Conservation (phyloP, 495 filamentous ascomycete genomes). For the Aspergillus homomorphus region DNA sequence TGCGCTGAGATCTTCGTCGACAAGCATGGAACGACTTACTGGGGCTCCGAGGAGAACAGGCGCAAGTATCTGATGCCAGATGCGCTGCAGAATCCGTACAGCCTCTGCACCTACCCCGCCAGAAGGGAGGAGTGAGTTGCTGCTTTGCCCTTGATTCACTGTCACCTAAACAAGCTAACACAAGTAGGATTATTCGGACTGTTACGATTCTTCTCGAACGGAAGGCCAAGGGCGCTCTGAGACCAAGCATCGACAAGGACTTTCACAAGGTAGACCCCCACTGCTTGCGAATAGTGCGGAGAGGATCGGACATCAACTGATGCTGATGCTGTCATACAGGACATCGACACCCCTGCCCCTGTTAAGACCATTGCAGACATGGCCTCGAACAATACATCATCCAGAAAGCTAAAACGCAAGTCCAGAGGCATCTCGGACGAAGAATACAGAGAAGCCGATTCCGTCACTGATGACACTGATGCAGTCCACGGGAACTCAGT, state of each 20-base stretch:
- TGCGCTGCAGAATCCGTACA: neutral
- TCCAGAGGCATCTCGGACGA: neutral
- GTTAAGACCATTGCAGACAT: neutral
- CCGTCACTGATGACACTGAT: neutral
- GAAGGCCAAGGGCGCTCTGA: slow-evolving; percentile 6
- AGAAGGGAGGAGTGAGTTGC: slow-evolving; percentile 13
- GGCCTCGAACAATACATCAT: neutral
- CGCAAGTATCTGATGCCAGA: slow-evolving; percentile 11
- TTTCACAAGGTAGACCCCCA: neutral
- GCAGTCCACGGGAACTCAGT: neutral
- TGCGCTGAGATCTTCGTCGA: slow-evolving; percentile 13
- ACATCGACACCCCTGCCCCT: neutral
- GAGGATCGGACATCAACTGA: too few species aligned
- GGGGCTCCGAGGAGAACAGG: slow-evolving; percentile 10
- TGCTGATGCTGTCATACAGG: too few species aligned
- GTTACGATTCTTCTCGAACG: slow-evolving; percentile 10
- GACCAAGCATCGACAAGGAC: neutral
- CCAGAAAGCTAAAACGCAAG: neutral
- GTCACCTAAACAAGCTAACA: neutral
- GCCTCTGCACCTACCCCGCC: slow-evolving; percentile 11
- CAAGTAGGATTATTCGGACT: slow-evolving; percentile 6
- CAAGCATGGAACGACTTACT: slow-evolving; percentile 6
- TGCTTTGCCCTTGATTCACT: neutral
- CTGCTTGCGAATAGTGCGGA: too few species aligned
- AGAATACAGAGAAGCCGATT: neutral